Base-by-base conservation (phyloP, 2,329 filamentous ascomycete genomes). In the Ophiocordyceps australis region DNA sequence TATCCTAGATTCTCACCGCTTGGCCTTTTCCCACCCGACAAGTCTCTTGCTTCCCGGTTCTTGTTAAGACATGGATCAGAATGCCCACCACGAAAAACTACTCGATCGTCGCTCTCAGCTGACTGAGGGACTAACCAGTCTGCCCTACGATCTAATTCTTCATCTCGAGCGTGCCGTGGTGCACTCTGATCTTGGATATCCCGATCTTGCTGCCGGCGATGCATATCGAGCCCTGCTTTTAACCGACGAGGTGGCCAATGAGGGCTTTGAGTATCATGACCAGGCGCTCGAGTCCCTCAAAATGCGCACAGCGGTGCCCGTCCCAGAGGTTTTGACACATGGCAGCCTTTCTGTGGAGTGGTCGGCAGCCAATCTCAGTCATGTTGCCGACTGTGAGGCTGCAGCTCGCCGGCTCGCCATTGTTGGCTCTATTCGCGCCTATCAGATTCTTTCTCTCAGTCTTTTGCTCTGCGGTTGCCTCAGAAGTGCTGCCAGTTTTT, bases 221-320 rank as follows among this genome's bases (percentile, higher is more conserved):
- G 81, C 82, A 5, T 95, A 95, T 46, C 75, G 78, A 28, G 83
- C 85, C 2, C 62, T 95, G n/a, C 65, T 93, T 4, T 57, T 98
- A 24, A 66, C 78, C 11, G 86, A 95, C 42, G 81, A 89, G 36
- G 65, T 82, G 19, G 51, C 62, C 34, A 74, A 89, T 29, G 78
- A 86, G 33, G 66, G 69, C 20, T 85, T 79, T 37, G 82, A 94
- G 47, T 91, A 83, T 40, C 75, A 89, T 43, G 71, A 82, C 11
- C 55, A 66, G 37, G 73, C 74, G 7, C 36, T 60, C 6, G 63
- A 67, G 26, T 56, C 62, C 8, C 48, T 75, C 24, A 37, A 37
- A 28, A 47, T 40, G 35, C 38, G 45, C 21, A 29, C 39, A 6
- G 40, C 42, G 14, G 43, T 46, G 3, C 42, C 49, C 1, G 31